Evolutionary conservation across 176 grass and related monocot species (phyloP).

Genomic region (Oryza meyeriana): DNA sequence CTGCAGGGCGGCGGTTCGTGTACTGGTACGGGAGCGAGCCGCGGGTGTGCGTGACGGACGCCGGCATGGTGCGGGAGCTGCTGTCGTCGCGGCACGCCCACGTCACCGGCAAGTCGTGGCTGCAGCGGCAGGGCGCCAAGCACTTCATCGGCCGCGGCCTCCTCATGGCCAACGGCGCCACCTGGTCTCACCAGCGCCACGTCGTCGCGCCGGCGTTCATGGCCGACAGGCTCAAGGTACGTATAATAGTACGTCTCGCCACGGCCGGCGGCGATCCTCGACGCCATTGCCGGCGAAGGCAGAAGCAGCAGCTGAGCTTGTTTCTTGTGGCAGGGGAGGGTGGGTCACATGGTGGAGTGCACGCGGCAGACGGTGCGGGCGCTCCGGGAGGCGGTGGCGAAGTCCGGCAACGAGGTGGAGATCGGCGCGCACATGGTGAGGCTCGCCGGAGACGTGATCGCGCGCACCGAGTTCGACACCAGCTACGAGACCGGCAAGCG

Average conservation of each 20-base stretch:
- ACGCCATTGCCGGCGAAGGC: background rate
- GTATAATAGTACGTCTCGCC: background rate
- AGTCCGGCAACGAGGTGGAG: slow-evolving; percentile 66
- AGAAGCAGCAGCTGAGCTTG: background rate
- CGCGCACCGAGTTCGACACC: slow-evolving; percentile 80
- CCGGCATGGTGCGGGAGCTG: slow-evolving; percentile 80
- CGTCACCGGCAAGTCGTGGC: slow-evolving; percentile 65
- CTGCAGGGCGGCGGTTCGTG: slow-evolving; percentile 68
- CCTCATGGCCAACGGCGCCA: slow-evolving; percentile 68
- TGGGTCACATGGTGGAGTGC: slow-evolving; percentile 87
- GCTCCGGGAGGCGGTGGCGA: slow-evolving; percentile 44
- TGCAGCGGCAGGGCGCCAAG: slow-evolving; percentile 60
- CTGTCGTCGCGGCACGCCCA: slow-evolving; percentile 86
- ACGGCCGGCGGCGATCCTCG: background rate
- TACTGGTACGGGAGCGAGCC: slow-evolving; percentile 97
- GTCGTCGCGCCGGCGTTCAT: slow-evolving; percentile 83
- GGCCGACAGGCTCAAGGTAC: slow-evolving; percentile 68
- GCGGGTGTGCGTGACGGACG: slow-evolving; percentile 81
- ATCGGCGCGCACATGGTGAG: slow-evolving; percentile 66
- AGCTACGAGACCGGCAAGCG: slow-evolving; percentile 78
- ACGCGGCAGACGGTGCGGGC: slow-evolving; percentile 42
- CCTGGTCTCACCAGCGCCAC: slow-evolving; percentile 72
- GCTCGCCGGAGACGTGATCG: slow-evolving; percentile 79
- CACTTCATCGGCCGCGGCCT: slow-evolving; percentile 73
- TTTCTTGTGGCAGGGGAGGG: slow-evolving; percentile 35